Percentiles rank a stretch among this genome's conserved stretches.
phyloP scores from a whole-genome alignment of 352 stramenopile genomes.

The Elongisporangium anandrum region DNA sequence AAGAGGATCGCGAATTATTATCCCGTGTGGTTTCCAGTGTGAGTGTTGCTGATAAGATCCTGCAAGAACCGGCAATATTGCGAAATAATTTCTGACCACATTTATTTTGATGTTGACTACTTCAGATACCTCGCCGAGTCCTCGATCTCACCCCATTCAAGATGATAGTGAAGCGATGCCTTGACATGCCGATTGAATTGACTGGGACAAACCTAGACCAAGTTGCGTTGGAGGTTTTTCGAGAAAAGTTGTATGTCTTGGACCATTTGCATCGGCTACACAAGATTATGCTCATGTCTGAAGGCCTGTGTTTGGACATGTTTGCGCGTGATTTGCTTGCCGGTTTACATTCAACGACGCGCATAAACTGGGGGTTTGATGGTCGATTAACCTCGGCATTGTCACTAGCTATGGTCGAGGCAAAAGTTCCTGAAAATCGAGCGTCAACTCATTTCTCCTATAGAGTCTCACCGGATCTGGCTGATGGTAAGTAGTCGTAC shows the following conservation, averaged over 20 bases:
- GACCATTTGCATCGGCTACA: conserved; percentile 55
- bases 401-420: conserved; percentile 55
- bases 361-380: conserved; percentile 39
- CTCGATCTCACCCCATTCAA: conserved; percentile 29
- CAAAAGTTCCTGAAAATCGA: conserved; percentile 14
- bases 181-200: conserved; percentile 33
- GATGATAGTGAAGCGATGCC: conserved; percentile 31
- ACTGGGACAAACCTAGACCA: conserved; percentile 40
- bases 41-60: too few species aligned
- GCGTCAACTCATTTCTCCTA: conserved; percentile 45
- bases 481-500: conserved; percentile 42
- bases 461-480: conserved; percentile 23
- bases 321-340: conserved; percentile 55
- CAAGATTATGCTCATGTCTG: conserved; percentile 66
- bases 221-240: conserved; percentile 38
- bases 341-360: conserved; percentile 34
- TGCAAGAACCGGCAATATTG: too few species aligned
- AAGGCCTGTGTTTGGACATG: conserved; percentile 69
- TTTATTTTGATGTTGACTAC: too few species aligned
- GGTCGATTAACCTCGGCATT: conserved; percentile 46
- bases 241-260: conserved; percentile 32
- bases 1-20: conserved; percentile 19
- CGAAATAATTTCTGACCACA: too few species aligned
- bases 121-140: not conserved
- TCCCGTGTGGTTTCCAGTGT: conserved; percentile 10